Conservation (phyloP, 2,329 filamentous ascomycete genomes). For the Claviceps spartinae region DNA sequence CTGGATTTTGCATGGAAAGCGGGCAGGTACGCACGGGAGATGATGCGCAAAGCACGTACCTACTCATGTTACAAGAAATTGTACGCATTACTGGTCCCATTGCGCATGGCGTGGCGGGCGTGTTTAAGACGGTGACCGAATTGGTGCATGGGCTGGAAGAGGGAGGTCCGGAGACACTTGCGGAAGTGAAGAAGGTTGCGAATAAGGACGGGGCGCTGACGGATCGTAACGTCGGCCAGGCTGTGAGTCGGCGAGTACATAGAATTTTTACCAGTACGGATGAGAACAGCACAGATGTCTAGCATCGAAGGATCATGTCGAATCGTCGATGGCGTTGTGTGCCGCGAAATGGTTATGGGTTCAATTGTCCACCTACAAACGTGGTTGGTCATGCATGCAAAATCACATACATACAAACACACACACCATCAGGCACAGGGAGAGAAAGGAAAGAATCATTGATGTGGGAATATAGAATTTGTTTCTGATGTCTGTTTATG, state of each 20-base stretch:
- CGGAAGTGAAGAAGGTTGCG: conserved; percentile 42
- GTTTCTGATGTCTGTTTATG: too few species aligned
- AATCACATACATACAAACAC: too few species aligned
- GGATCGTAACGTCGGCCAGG: conserved; percentile 41
- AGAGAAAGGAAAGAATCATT: background rate
- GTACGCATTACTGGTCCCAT: conserved; percentile 57
- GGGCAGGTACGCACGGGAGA: conserved; percentile 64
- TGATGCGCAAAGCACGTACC: conserved; percentile 51
- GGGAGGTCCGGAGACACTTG: conserved; percentile 47
- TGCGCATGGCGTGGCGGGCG: conserved; percentile 52
- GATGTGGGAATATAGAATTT: too few species aligned
- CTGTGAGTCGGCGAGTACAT: conserved; percentile 43
- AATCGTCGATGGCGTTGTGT: background rate
- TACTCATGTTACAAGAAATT: conserved; percentile 65
- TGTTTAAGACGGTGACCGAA: conserved; percentile 44
- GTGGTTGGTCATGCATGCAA: too few species aligned
- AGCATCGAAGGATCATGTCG: conserved; percentile 3
- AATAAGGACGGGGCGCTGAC: conserved; percentile 44
- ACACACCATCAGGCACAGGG: too few species aligned
- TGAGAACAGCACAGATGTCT: conserved; percentile 41
- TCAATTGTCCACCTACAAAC: too few species aligned
- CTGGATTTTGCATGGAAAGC: conserved; percentile 64
- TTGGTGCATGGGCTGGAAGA: conserved; percentile 46
- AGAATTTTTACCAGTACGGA: conserved; percentile 47
- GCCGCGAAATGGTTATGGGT: too few species aligned